phyloP scores from a whole-genome alignment of 73 alveolate genomes.

The Uronychia setigera region DNA sequence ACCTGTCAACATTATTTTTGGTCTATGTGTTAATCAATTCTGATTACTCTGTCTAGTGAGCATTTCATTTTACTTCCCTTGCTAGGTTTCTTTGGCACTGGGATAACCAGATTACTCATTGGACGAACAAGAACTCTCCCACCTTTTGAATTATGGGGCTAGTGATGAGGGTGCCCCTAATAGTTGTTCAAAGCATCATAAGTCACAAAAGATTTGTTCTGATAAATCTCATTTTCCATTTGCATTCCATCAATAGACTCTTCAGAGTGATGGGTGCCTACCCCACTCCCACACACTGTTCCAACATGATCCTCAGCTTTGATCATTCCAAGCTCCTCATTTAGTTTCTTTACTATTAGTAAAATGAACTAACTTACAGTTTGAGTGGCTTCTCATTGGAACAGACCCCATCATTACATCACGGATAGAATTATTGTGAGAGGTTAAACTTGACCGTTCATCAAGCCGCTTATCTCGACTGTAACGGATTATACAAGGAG shows the following conservation, averaged over 20 bases:
- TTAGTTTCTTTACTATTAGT: neutral
- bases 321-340: conserved; percentile 2
- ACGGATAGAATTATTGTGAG: neutral
- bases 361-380: neutral
- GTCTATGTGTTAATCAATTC: no score
- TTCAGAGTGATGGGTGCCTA: neutral
- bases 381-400: neutral
- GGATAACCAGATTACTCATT: neutral
- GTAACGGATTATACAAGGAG: no score
- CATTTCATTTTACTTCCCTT: no score
- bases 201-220: neutral
- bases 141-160: neutral
- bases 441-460: neutral
- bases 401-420: neutral
- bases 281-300: neutral
- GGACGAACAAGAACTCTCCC: neutral
- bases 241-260: neutral
- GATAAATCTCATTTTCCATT: neutral
- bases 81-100: neutral
- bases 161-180: neutral
- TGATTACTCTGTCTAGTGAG: no score
- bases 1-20: no score
- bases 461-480: conserved; percentile 1
- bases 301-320: no score
- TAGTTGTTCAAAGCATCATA: neutral